Evolutionary conservation across 2,329 filamentous ascomycete genomes (phyloP), one percentile per base, ranked within the genome.

Genomic region (Pseudogymnoascus sp.): DNA sequence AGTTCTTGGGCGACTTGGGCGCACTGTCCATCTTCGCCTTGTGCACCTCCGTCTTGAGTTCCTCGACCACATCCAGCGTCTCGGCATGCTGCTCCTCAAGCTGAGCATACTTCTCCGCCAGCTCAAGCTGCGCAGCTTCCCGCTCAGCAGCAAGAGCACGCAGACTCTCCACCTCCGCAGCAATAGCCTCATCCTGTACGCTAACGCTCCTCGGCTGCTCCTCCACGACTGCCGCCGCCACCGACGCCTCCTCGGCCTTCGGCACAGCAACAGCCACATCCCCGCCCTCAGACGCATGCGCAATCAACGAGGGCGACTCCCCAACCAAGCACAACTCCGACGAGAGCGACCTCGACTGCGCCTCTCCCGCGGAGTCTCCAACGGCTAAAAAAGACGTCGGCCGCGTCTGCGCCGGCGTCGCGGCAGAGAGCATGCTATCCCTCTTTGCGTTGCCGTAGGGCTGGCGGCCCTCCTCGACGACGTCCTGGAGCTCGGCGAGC

Each of bases 291-390:
- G 44, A 38, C 19, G n/a, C 61, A 35, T 50, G 21, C 44, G 44
- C 23, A 13, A 62, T 60, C 26, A 59, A 46, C 65, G 81, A 81
- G 70, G 85, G 85, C 73, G 89, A 90, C 72, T 89, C 89, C 83
- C 89, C 85, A 80, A 85, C 91, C 75, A 89, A 96, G 72, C 91
- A 96, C 75, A 96, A 84, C 78, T 97, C 95, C 78, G 91, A 95
- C 68, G 91, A 97, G 70, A 97, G 88, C 72, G 92, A 96, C 75
- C 88, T 91, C 79, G 91, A 93, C 77, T 85, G 87, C 71, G 82
- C 80, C 72, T 92, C 88, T 50, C 23, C 44, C 44, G 23, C 44
- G 21, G 44, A 29, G 15, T 50, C 44, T 50, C 44, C 44, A 50
- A 50, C 44, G 66, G 87, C 91, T 84, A 95, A 88, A 87, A 95